Conservation (phyloP, 1,139 yeast species). For the Trichomonascaceae sp. region DNA sequence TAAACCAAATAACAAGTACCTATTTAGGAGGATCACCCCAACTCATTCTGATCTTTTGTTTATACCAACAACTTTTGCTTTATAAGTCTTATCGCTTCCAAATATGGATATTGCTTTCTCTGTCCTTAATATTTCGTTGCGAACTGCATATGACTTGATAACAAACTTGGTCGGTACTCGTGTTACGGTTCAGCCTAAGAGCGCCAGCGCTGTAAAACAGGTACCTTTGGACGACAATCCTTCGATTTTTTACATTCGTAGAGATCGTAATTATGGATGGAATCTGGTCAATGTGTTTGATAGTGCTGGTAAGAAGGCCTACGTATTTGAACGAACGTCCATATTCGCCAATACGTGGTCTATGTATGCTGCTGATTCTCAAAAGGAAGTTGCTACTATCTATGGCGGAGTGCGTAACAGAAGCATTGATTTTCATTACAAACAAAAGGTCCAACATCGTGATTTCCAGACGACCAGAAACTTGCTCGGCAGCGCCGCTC, state of each 20-base stretch:
- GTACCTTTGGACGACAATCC: slow-evolving; percentile 33
- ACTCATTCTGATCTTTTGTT: not conserved
- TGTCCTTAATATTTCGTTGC: slow-evolving; percentile 10
- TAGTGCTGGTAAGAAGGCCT: slow-evolving; percentile 40
- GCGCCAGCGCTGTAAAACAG: slow-evolving; percentile 13
- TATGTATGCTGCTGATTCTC: slow-evolving; percentile 40
- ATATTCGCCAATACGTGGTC: slow-evolving; percentile 49
- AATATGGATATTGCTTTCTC: slow-evolving; percentile 18
- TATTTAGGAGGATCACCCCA: not conserved
- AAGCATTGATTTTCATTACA: slow-evolving; percentile 47
- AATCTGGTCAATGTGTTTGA: slow-evolving; percentile 47
- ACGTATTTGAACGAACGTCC: slow-evolving; percentile 49
- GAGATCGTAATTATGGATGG: slow-evolving; percentile 43
- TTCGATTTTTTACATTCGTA: slow-evolving; percentile 41
- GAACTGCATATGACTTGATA: slow-evolving; percentile 13
- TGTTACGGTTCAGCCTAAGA: slow-evolving; percentile 10
- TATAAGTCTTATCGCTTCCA: not conserved
- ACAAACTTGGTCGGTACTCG: slow-evolving; percentile 11
- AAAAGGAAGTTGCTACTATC: slow-evolving; percentile 47
- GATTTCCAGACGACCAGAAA: slow-evolving; percentile 23
- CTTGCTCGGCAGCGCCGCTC: slow-evolving; percentile 30
- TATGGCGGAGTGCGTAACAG: slow-evolving; percentile 44
- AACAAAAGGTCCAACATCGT: slow-evolving; percentile 43
- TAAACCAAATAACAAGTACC: not conserved
- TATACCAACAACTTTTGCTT: not conserved